phyloP scores from a whole-genome alignment of 2,329 filamentous ascomycete species.

The Pseudohalonectria lignicola region DNA sequence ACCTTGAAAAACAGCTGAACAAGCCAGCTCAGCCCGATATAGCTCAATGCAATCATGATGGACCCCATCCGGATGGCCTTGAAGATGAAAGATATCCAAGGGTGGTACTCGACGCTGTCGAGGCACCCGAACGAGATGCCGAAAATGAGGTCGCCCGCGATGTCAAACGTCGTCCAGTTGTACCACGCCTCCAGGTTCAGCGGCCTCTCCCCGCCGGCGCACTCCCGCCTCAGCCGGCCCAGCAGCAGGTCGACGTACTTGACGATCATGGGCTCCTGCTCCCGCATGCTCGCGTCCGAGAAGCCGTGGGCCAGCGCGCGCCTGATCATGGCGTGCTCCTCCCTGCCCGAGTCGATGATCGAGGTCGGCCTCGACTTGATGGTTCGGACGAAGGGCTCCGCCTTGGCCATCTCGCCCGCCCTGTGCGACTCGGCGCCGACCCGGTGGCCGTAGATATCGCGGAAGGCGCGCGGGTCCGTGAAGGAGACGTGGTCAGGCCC shows the following conservation, averaged over 20 bases:
- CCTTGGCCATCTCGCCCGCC: not conserved
- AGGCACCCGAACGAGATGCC: conserved; percentile 14
- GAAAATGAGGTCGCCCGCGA: conserved; percentile 8
- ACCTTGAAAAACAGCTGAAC: not conserved
- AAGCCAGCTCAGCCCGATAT: conserved; percentile 3
- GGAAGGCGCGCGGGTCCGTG: not conserved
- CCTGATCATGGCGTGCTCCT: not conserved
- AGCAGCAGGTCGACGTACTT: not conserved
- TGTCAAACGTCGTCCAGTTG: conserved; percentile 15
- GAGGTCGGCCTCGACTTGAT: not conserved
- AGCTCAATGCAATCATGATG: not conserved
- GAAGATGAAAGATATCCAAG: conserved; percentile 14
- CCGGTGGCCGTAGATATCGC: conserved; percentile 2
- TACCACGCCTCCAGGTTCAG: conserved; percentile 1
- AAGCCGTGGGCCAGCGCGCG: not conserved
- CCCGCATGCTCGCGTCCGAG: not conserved
- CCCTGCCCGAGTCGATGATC: not conserved
- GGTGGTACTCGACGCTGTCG: conserved; percentile 10
- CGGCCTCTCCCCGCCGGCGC: too few species aligned
- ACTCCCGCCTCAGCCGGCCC: not conserved
- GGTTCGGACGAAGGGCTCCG: not conserved
- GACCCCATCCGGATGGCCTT: conserved; percentile 1
- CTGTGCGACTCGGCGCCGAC: not conserved
- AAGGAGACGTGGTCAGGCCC: conserved; percentile 5
- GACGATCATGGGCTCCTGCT: not conserved